Evolutionary conservation across 1,284 basidiomycete genomes (phyloP), one percentile per base, ranked within the genome.

Genomic region (Vanrija sp.): DNA sequence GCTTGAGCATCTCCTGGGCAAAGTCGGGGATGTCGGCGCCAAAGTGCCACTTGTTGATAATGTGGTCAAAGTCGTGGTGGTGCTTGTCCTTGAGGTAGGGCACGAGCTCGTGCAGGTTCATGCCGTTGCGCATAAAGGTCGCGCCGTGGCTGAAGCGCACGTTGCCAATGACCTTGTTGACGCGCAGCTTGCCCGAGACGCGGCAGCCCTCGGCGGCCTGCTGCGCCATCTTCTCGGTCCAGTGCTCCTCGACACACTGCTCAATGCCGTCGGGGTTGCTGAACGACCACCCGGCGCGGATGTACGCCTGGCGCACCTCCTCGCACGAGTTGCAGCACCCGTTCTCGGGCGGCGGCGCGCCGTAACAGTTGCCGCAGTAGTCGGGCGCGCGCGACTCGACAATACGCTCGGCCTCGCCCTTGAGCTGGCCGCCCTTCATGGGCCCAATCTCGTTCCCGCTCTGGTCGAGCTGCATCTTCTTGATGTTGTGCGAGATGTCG

Each of bases 291-390:
- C 95, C 95, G 64, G 87, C 85, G 68, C 87, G 84, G 45, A 89
- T 82, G 76, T 99, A 99, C 20, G 92, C 82, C 72, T 88, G 83
- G 47, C 94, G 83, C 36, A 99, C 96, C 4, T 94, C 88, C 67
- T 99, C 96, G 72, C 96, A 98, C 45, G 86, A 87, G 74, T 99
- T 92, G 77, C 96, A 98, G 78, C 96, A 99, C 6, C 89, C 89
- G 65, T 77, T 80, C 53, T 82, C 83, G 1, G 93, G 89, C 42
- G 85, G 85, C 20, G 85, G 69, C 49, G 92, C 96, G 52, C 96
- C 96, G 67, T 92, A 99, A 77, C 96, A 99, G 18, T 89, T 93
- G n/a, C 96, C 96, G 76, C 93, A 96, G 73, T 91, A 93, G 36
- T 79, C 82, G 2, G 80, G 79, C 54, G 72, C 83, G 76, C 61